Base-by-base conservation (phyloP, 805 yeast genomes). In the Candida argentea region DNA sequence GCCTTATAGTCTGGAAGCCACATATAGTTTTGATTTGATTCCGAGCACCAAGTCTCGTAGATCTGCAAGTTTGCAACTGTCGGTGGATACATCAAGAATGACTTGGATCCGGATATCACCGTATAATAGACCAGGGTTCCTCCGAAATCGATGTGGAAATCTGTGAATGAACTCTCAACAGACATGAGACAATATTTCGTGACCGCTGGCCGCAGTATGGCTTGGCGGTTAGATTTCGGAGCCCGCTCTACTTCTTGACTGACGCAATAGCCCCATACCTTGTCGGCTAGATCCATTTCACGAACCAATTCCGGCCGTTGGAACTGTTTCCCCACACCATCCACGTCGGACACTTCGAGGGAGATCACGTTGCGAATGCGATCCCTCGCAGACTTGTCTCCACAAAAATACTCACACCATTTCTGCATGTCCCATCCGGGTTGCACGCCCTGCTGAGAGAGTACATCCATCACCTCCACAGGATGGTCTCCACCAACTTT, bases 41-140 rank as follows among this genome's bases (percentile, higher is more conserved):
- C 70, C 8, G 58, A 53, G 43, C 93, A 77, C 96, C 96, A 86
- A 20, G 64, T 51, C 20, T 67, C 66, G 44, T 84, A 86, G 19
- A 67, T 61, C 10, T 57, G 46, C 28, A 85, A 58, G 41, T 85
- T 86, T 9, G 50, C 39, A 2, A 55, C 48, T 0, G 93, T 73
- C 3, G 95, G 95, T 0, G 94, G 94, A 40, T 66, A 73, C 66
- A 86, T 70, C 26, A 85, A 50, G 44, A 86, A 86, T 18, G 73
- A 67, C 43, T 86, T 86, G 3, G 56, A 41, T 1, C 96, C 96
- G n/a, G 65, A 56, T 10, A 86, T 53, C 3, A 86, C 74, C 2
- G 89, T 83, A 51, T 86, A 86, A 48, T 83, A 86, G 4, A 86
- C 96, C 1, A 91, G 80, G 0, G 95, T 82, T 0, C 95, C 96